Evolutionary conservation across 2,329 filamentous ascomycete genomes (phyloP), one percentile per base, ranked within the genome.

Genomic region (Claviceps arundinis): DNA sequence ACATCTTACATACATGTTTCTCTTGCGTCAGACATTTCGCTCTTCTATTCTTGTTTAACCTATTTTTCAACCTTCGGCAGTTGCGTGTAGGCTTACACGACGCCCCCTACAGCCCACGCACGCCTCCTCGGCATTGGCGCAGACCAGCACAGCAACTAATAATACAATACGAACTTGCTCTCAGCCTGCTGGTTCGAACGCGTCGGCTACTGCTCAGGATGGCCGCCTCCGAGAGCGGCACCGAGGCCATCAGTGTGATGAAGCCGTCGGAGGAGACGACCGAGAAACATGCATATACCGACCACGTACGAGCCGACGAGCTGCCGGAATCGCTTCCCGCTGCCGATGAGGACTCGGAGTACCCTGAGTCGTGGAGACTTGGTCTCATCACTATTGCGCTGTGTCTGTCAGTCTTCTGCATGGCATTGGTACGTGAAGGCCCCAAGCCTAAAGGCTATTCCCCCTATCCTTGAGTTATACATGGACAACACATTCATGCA

Each of bases 341-440:
- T 4, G 19, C 8, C 22, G 50, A 38, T 37, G 45, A 41, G 38
- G 49, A 51, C 8, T 5, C 7, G 2, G 50, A 52, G 30, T 54
- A 54, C 45, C 53, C 53, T 14, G 50, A 47, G 2, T 41, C 30
- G 5, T 54, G 53, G 53, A 47, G 50, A n/a, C 38, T 54, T 19
- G 50, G 47, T 4, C 50, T 55, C 17, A 55, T 55, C 14, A 48
- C 46, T n/a, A n/a, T 55, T 24, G 53, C 53, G 16, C 51, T 55
- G n/a, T 55, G 51, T 38, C 37, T 51, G 48, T 52, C 53, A 1
- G 51, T 55, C 13, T 53, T 55, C 37, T 53, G 50, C 48, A 53
- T 55, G 50, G 53, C 53, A 16, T 37, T 55, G 50, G 53, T 55
- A 52, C 1, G 53, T 46, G 8, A 41, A 24, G 17, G 17, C 22